phyloP scores from a whole-genome alignment of 345 rosid species.

The Salix arbutifolia region DNA sequence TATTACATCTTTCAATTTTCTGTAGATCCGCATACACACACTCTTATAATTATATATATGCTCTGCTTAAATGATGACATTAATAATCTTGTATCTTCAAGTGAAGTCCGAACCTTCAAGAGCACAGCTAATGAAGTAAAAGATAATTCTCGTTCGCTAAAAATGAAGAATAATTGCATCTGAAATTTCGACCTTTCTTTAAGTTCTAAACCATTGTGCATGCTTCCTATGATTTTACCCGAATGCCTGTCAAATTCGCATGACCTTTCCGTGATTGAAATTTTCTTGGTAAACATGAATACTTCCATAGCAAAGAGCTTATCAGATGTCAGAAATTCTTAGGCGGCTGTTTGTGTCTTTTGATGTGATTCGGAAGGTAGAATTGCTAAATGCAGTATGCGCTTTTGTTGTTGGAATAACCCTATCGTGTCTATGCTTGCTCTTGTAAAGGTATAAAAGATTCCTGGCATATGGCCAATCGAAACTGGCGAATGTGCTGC shows the following conservation, averaged over 20 bases:
- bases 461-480: constrained; percentile 42
- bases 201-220: not conserved
- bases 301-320: not conserved
- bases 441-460: constrained; percentile 40
- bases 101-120: not conserved
- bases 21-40: not conserved
- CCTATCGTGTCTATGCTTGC: not conserved
- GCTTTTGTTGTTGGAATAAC: not conserved
- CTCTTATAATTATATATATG: not conserved
- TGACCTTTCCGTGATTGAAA: not conserved
- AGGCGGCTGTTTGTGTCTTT: not conserved
- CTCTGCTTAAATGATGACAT: not conserved
- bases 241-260: not conserved
- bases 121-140: not conserved
- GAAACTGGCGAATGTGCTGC: constrained; percentile 2
- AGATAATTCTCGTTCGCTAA: not conserved
- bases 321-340: not conserved
- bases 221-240: not conserved
- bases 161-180: not conserved
- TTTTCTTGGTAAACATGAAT: not conserved
- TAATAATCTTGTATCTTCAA: not conserved
- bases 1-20: not conserved
- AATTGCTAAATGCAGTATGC: not conserved
- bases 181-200: not conserved
- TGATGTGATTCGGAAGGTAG: not conserved